Base-by-base conservation (phyloP, 495 filamentous ascomycete genomes). In the Jackrogersella minutella region DNA sequence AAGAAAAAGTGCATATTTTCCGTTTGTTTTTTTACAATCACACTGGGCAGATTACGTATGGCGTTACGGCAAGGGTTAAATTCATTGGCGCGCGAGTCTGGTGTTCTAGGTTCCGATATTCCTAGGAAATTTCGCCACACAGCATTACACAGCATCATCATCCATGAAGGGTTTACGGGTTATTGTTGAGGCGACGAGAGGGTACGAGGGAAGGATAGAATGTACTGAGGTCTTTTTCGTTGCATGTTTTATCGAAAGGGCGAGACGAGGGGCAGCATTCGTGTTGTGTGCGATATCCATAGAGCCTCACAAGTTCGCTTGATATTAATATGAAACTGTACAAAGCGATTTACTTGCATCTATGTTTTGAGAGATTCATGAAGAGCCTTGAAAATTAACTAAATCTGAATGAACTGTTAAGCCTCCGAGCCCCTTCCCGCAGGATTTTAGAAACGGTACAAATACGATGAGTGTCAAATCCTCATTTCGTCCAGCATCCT, bases 21-120 rank as follows among this genome's bases (percentile, higher is more conserved):
- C n/a, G n/a, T n/a, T n/a, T n/a, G 41, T 54, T 57, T 31, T 6
- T n/a, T n/a, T n/a, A n/a, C 41, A 36, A 24, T 58, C 3, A 17
- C 31, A n/a, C n/a, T n/a, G n/a, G 30, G 24, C 13, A 41, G n/a
- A n/a, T 8, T 21, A 70, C 26, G 62, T 66, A 62, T 41, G 67
- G 67, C 62, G 67, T 70, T 66, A 58, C 52, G 67, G 67, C 24
- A 28, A 19, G 24, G 51, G 26, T 34, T 28, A 0, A 19, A n/a
- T n/a, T 41, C 9, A 55, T 43, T 37, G 41, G 16, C 21, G 33
- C 41, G 22, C 24, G 17, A 52, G 19, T 43, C 13, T 46, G 22
- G 40, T 49, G 47, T 22, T 26, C 13, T 28, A 24, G 40, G 30
- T 58, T 21, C n/a, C n/a, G 30, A 55, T 41, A 58, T 47, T 26